phyloP scores from a whole-genome alignment of 208 protist genomes.

The Crithidia brevicula region DNA sequence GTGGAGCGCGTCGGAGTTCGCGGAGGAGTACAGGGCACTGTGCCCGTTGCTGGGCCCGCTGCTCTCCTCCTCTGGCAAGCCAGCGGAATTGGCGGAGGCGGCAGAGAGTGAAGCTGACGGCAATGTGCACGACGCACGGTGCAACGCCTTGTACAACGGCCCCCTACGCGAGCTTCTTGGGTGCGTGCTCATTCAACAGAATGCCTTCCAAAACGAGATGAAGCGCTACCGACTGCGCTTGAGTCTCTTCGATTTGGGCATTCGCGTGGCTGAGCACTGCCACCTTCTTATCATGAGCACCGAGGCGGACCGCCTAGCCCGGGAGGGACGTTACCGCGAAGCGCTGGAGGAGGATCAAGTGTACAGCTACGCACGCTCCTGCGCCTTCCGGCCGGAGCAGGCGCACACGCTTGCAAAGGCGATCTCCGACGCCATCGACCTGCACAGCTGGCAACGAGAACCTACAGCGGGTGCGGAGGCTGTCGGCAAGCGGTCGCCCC shows the following conservation, averaged over 20 bases:
- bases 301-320: slow-evolving; percentile 52
- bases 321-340: slow-evolving; percentile 34
- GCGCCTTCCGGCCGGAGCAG: slow-evolving; percentile 58
- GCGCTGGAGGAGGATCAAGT: slow-evolving; percentile 75
- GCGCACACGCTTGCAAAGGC: slow-evolving; percentile 61
- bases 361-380: slow-evolving; percentile 81
- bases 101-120: not conserved
- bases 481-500: not conserved
- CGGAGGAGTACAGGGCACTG: slow-evolving; percentile 24
- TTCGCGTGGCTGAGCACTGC: slow-evolving; percentile 88
- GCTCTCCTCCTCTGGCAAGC: slow-evolving; percentile 8
- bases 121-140: slow-evolving; percentile 9
- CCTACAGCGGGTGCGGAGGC: not conserved
- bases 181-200: slow-evolving; percentile 80
- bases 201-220: slow-evolving; percentile 89
- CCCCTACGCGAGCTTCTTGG: slow-evolving; percentile 73
- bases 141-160: slow-evolving; percentile 43
- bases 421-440: slow-evolving; percentile 79
- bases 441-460: slow-evolving; percentile 49
- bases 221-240: slow-evolving; percentile 83
- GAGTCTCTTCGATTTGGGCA: slow-evolving; percentile 80
- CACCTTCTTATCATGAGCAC: slow-evolving; percentile 83
- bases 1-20: slow-evolving; percentile 25
- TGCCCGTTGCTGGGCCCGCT: slow-evolving; percentile 31
- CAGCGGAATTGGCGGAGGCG: slow-evolving; percentile 10